Conservation (phyloP, 495 filamentous ascomycete genomes). For the Geopyxis carbonaria region DNA sequence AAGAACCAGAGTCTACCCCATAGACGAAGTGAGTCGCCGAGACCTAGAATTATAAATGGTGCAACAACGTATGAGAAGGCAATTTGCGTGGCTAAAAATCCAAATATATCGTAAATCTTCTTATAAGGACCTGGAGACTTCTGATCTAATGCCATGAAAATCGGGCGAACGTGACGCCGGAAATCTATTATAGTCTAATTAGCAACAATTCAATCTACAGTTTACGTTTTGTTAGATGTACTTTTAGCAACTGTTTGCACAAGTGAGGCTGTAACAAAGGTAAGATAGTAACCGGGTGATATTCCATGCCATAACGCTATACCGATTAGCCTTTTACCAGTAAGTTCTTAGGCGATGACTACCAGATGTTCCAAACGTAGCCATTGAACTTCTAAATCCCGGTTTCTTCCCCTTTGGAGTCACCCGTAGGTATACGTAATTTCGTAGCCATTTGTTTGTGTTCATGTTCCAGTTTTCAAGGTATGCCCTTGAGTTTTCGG, state of each 20-base stretch:
- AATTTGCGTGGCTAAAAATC: conserved; percentile 63
- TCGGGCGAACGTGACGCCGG: conserved; percentile 77
- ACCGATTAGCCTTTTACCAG: not conserved
- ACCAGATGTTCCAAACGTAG: conserved; percentile 61
- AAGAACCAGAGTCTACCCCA: conserved; percentile 90
- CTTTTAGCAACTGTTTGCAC: conserved; percentile 88
- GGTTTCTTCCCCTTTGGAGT: conserved; percentile 93
- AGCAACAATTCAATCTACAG: conserved; percentile 1
- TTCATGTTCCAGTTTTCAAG: conserved; percentile 95
- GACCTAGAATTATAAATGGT: conserved; percentile 67
- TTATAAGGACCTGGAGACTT: conserved; percentile 50
- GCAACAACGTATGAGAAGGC: conserved; percentile 64
- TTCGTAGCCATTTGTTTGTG: conserved; percentile 90
- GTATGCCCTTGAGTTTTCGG: conserved; percentile 79
- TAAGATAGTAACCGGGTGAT: conserved; percentile 87
- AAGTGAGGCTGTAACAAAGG: conserved; percentile 76
- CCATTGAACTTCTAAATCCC: conserved; percentile 84
- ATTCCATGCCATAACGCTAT: conserved; percentile 91
- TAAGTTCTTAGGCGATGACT: not conserved
- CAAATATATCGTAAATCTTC: conserved; percentile 69
- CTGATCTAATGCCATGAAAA: conserved; percentile 66
- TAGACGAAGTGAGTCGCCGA: conserved; percentile 46
- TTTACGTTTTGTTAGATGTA: too few species aligned
- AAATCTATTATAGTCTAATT: conserved; percentile 39
- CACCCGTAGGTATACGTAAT: conserved; percentile 89